Evolutionary conservation across 352 stramenopile genomes (phyloP), one percentile per base, ranked within the genome.

Genomic region (Hyaloperonospora arabidopsidis): DNA sequence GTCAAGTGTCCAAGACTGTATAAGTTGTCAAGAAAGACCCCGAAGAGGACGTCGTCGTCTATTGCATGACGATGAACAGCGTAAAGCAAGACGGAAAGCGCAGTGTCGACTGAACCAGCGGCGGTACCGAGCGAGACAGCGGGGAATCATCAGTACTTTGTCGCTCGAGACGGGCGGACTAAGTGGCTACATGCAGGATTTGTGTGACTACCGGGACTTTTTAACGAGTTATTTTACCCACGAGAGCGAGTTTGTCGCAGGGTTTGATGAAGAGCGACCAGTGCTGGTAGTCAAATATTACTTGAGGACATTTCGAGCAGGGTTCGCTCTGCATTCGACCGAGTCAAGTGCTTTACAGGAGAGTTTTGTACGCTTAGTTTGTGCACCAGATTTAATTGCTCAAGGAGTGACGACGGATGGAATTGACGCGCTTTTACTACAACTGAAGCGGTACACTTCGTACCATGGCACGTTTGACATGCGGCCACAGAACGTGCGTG

Each of bases 31-130:
- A 3, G 40, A 64, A 22, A 67, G 67, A 12, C 52, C 52, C 5
- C 52, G 52, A 18, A 73, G 77, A 17, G 77, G 77, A 1, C 69
- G 77, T 0, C 66, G 69, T 12, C 74, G 64, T 15, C 54, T 88
- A 15, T 65, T 88, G 25, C 71, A 88, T 58, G 64, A 88, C 49
- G 77, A 86, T 29, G 77, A 69, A 36, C 68, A 85, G 47, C 75
- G 75, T 28, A 83, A 79, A 45, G 61, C 69, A 3, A 58, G 78
- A 18, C 78, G 78, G 28, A 88, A 88, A 53, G 72, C 69, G 54
- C 78, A 88, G 56, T 88, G 78, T 61, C 85, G 84, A 43, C 67
- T 88, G 45, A 88, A 88, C 55, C 78, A 88, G 45, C 74, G 78
- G 8, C 53, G 78, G 29, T 88, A 88, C 51, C 65, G 78, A n/a